A percentile compares a stretch with the other conserved stretches of the same genome.
These are phyloP conservation scores for Fulvia fulva DNA, from an alignment of 2,329 filamentous ascomycete genomes.

Conservation along the genomic window DNA sequence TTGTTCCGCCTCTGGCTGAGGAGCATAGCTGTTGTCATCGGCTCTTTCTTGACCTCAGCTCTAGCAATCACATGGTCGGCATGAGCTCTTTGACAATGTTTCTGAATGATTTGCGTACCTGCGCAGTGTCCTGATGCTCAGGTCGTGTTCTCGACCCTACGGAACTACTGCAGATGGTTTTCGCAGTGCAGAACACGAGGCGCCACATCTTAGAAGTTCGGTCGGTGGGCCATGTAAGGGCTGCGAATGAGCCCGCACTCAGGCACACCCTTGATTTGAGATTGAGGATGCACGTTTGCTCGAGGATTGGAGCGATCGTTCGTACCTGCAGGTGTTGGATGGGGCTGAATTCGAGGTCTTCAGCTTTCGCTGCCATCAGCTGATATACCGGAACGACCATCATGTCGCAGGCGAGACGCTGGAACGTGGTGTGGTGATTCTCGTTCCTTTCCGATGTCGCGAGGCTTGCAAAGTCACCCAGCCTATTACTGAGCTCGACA, in stretches of 20 bases:
- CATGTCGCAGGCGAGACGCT: background rate
- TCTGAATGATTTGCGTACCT: background rate
- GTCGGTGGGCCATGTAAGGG: background rate
- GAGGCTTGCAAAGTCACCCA: background rate
- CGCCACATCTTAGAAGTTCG: background rate
- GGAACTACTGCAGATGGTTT: conserved; percentile 6
- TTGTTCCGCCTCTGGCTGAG: background rate
- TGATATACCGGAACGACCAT: background rate
- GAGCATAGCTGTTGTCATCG: no score
- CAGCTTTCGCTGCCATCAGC: background rate
- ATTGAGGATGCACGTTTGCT: no score
- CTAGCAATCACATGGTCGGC: background rate
- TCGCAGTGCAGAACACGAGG: conserved; percentile 4
- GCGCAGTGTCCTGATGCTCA: background rate
- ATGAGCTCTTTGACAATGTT: background rate
- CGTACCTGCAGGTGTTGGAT: background rate
- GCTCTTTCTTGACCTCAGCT: background rate
- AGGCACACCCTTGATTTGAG: background rate
- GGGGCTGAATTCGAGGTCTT: background rate
- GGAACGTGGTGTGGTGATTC: background rate
- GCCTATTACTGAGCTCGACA: background rate
- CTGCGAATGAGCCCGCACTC: background rate
- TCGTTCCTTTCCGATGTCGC: background rate
- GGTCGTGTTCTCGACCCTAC: background rate
- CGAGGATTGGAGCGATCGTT: background rate